phyloP scores from a whole-genome alignment of 345 rosid genomes.

The Ricinus communis region DNA sequence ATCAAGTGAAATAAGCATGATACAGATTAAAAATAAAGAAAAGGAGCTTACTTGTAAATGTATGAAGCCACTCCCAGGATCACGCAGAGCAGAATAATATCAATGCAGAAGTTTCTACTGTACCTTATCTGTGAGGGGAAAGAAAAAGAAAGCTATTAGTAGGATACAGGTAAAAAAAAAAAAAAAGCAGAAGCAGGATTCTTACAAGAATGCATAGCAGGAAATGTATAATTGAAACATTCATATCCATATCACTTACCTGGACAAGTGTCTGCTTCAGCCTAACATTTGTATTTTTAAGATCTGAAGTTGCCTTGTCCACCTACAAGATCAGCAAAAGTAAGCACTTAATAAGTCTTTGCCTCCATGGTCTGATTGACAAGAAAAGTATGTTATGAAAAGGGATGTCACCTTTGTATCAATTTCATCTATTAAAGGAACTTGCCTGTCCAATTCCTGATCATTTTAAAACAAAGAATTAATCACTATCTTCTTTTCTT shows the following conservation, averaged over 20 bases:
- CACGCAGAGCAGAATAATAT: constrained; percentile 63
- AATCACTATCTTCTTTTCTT: neutral
- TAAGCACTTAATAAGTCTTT: neutral
- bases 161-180: neutral
- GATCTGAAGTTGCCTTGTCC: constrained; percentile 63
- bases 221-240: neutral
- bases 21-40: neutral
- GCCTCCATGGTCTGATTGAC: neutral
- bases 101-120: constrained; percentile 74
- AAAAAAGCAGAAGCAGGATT: neutral
- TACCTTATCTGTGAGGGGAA: constrained; percentile 55
- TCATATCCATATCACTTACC: constrained; percentile 40
- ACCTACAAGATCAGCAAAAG: constrained; percentile 46
- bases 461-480: constrained; percentile 12
- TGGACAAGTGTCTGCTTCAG: constrained; percentile 66
- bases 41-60: constrained; percentile 71
- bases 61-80: constrained; percentile 69
- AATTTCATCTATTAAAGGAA: constrained; percentile 77
- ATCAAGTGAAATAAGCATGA: neutral
- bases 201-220: neutral
- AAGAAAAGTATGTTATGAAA: neutral
- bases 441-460: constrained; percentile 83
- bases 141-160: neutral
- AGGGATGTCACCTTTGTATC: constrained; percentile 58
- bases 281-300: constrained; percentile 68